These are phyloP conservation scores for Comarum palustre DNA, from an alignment of 306 rosid species.

Conservation along the genomic window DNA sequence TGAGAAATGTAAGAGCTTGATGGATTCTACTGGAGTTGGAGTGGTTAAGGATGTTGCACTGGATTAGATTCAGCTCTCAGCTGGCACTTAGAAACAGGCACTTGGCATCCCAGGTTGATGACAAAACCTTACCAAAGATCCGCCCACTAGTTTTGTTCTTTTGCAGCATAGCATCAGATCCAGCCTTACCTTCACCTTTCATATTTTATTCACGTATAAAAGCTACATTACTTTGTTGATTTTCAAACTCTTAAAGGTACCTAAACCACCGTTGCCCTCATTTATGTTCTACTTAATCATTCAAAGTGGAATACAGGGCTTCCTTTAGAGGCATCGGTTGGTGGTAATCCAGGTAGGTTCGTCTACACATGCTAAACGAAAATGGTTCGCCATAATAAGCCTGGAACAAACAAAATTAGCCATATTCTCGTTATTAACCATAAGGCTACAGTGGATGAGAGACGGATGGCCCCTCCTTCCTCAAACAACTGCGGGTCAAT, in stretches of 20 bases:
- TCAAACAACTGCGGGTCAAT: not conserved
- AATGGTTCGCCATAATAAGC: not conserved
- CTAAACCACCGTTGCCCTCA: not conserved
- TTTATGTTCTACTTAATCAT: not conserved
- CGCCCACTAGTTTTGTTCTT: slow-evolving; percentile 6
- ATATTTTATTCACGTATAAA: not conserved
- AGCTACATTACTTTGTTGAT: not conserved
- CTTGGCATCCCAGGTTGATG: not conserved
- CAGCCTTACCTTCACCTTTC: not conserved
- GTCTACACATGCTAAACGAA: not conserved
- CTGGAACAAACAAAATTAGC: too few species aligned
- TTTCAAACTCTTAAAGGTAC: not conserved
- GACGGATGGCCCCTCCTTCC: too few species aligned
- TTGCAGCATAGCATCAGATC: slow-evolving; percentile 5
- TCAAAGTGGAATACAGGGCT: not conserved
- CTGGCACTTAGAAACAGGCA: not conserved
- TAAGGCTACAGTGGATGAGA: too few species aligned
- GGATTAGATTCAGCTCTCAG: not conserved
- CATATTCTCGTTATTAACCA: too few species aligned
- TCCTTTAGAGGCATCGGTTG: not conserved
- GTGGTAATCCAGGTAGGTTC: not conserved
- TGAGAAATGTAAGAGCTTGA: not conserved
- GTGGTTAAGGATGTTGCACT: not conserved
- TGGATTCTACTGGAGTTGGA: not conserved
- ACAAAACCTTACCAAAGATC: not conserved